Conservation (phyloP, 106 monocot genomes). For the Narthecium ossifragum region DNA sequence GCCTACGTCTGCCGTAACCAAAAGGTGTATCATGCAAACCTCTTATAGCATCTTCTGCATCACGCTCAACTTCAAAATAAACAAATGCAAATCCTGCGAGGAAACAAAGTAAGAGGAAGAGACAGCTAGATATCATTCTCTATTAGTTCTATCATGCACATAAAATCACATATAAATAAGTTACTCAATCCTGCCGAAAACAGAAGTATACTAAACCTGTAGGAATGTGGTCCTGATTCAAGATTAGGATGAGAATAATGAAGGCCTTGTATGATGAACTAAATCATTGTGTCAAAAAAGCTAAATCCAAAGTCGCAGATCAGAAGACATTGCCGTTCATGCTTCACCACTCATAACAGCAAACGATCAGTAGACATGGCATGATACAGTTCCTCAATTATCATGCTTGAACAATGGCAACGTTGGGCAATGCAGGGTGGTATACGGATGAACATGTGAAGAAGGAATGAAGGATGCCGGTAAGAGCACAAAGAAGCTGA, state of each 20-base stretch:
- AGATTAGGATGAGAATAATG: conserved; percentile 41
- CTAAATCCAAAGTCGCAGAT: conserved; percentile 37
- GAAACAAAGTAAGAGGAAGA: not conserved
- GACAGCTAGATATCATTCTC: no score
- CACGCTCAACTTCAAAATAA: conserved; percentile 80
- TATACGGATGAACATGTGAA: conserved; percentile 45
- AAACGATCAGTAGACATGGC: conserved; percentile 36
- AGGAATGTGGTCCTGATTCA: conserved; percentile 39
- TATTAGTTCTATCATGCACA: no score
- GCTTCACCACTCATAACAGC: conserved; percentile 28
- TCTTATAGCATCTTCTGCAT: conserved; percentile 74
- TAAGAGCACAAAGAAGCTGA: conserved; percentile 40
- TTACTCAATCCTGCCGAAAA: conserved; percentile 22
- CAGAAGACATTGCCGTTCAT: conserved; percentile 50
- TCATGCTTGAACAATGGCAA: conserved; percentile 49
- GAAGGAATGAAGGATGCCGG: conserved; percentile 46
- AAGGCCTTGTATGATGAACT: conserved; percentile 41
- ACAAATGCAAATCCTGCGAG: conserved; percentile 86
- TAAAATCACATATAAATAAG: no score
- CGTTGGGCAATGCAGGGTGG: conserved; percentile 28
- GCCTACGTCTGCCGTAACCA: conserved; percentile 56
- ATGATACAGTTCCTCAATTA: conserved; percentile 30
- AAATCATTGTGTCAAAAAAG: conserved; percentile 44
- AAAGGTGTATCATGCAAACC: conserved; percentile 54
- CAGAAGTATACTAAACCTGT: conserved; percentile 67